Evolutionary conservation across 371 early-diverging fungal genomes (phyloP).

Genomic region (Mucor velutinosus): DNA sequence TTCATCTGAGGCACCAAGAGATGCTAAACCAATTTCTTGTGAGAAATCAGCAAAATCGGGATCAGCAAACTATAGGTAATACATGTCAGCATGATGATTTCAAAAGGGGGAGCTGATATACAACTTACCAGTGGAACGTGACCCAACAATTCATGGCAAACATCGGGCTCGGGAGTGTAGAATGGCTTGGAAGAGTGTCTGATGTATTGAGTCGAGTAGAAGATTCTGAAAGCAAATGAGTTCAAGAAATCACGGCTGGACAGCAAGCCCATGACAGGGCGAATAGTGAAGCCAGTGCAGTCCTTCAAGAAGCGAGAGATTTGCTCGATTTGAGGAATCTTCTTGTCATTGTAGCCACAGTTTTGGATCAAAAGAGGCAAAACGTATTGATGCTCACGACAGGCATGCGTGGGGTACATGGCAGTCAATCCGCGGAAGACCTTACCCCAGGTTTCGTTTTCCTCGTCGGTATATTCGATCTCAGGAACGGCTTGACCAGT

Average conservation of each 20-base stretch:
- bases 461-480: conserved; percentile 82
- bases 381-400: conserved; percentile 90
- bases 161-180: conserved; percentile 95
- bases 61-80: conserved; percentile 74
- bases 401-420: conserved; percentile 89
- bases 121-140: conserved; percentile 62
- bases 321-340: conserved; percentile 91
- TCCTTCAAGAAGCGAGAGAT: conserved; percentile 95
- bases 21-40: conserved; percentile 95
- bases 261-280: conserved; percentile 95
- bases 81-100: background rate
- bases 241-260: conserved; percentile 95
- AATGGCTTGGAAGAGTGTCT: conserved; percentile 90
- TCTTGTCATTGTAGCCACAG: conserved; percentile 85
- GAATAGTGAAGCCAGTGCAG: conserved; percentile 94
- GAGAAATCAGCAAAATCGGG: conserved; percentile 96
- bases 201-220: conserved; percentile 97
- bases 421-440: conserved; percentile 78
- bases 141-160: conserved; percentile 86
- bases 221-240: conserved; percentile 96
- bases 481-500: conserved; percentile 86
- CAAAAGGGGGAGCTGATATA: background rate
- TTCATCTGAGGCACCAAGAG: conserved; percentile 91
- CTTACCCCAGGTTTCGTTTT: conserved; percentile 85
- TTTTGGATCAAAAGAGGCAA: conserved; percentile 91